Conservation (phyloP, 257 asterid species). For the Apocynum venetum region DNA sequence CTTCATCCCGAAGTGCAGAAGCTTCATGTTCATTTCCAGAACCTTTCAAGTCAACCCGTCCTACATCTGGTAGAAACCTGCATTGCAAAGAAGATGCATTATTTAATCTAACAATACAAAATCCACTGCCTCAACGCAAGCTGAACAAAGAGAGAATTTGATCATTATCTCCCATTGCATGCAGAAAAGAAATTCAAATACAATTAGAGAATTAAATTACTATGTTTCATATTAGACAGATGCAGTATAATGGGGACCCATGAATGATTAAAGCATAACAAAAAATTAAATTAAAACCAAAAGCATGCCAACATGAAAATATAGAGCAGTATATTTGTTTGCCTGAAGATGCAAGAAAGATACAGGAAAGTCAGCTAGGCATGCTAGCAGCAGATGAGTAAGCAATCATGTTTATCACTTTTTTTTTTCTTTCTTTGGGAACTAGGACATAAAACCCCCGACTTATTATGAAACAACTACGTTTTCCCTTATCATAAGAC, state of each 20-base stretch:
- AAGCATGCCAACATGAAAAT: background rate
- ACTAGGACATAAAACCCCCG: background rate
- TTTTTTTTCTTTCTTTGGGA: background rate
- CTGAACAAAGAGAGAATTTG: background rate
- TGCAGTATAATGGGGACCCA: background rate
- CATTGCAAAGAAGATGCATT: conserved; percentile 24
- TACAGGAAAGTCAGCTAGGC: background rate
- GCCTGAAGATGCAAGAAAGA: too few relatives aligned
- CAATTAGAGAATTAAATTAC: background rate
- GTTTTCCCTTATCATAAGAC: background rate
- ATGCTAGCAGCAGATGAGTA: background rate
- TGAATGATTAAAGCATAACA: background rate
- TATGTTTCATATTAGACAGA: background rate
- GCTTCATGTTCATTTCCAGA: conserved; percentile 74
- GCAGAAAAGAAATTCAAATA: background rate
- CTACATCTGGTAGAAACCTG: conserved; percentile 70
- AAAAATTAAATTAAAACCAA: background rate
- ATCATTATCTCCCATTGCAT: background rate
- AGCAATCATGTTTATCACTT: background rate
- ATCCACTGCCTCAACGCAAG: background rate
- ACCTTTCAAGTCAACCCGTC: conserved; percentile 56
- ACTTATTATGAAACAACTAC: background rate
- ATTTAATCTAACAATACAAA: background rate
- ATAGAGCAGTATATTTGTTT: too few relatives aligned
- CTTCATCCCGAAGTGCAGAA: conserved; percentile 97